Conservation (phyloP, 257 asterid species). For the Plantago elongata region DNA sequence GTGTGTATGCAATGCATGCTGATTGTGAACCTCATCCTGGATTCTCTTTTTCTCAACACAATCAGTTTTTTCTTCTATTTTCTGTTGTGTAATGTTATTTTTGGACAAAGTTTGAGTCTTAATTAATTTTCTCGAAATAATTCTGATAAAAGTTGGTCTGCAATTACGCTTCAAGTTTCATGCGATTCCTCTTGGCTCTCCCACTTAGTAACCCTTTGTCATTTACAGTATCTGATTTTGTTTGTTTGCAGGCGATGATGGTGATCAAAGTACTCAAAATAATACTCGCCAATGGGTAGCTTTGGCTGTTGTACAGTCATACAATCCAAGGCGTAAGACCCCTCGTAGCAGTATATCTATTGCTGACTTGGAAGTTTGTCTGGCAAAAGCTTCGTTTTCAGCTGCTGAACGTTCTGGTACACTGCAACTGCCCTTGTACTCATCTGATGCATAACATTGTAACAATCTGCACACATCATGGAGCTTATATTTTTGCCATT, state of each 20-base stretch:
- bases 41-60: background rate
- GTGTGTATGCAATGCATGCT: background rate
- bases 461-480: background rate
- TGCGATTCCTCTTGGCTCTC: slow-evolving; percentile 16
- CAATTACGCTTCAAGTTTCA: slow-evolving; percentile 13
- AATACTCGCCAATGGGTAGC: slow-evolving; percentile 70
- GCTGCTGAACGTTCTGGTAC: slow-evolving; percentile 87
- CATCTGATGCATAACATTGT: background rate
- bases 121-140: background rate
- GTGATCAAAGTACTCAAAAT: slow-evolving; percentile 30
- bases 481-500: no score
- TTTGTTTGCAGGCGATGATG: slow-evolving; percentile 47
- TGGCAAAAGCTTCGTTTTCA: slow-evolving; percentile 74
- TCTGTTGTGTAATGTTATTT: slow-evolving; percentile 4
- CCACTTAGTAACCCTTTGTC: slow-evolving; percentile 9
- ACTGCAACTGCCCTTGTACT: slow-evolving; percentile 1
- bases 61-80: background rate
- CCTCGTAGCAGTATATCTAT: slow-evolving; percentile 73
- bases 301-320: slow-evolving; percentile 87
- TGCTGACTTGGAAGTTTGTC: slow-evolving; percentile 68
- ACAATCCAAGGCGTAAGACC: slow-evolving; percentile 70
- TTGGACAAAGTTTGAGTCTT: background rate
- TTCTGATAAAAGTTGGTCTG: background rate
- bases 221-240: slow-evolving; percentile 22
- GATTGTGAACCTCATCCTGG: background rate